Conservation (phyloP, 805 yeast species). For the Lipomyces mesembrius region DNA sequence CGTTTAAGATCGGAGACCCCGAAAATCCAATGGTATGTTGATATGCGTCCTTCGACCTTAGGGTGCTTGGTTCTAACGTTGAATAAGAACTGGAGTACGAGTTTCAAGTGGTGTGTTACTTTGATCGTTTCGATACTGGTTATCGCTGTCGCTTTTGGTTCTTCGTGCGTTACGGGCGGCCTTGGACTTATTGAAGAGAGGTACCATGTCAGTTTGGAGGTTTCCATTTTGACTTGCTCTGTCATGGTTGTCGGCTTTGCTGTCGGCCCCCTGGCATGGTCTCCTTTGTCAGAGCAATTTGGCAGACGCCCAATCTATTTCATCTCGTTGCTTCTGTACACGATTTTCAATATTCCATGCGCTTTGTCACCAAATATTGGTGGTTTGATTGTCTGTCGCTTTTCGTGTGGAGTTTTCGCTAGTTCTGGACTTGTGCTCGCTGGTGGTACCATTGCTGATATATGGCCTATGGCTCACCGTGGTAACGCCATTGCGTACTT, state of each 20-base stretch:
- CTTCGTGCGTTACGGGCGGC: slow-evolving; percentile 89
- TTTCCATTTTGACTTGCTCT: slow-evolving; percentile 77
- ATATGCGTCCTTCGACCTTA: too few species aligned
- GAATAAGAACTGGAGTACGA: slow-evolving; percentile 30
- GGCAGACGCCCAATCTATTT: slow-evolving; percentile 87
- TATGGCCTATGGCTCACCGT: slow-evolving; percentile 79
- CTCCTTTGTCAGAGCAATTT: slow-evolving; percentile 82
- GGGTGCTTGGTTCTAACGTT: neutral
- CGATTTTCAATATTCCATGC: slow-evolving; percentile 82
- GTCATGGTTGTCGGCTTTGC: slow-evolving; percentile 89
- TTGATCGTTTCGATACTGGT: slow-evolving; percentile 70
- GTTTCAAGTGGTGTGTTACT: slow-evolving; percentile 55
- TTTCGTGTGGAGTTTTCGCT: slow-evolving; percentile 84
- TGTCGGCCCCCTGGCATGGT: slow-evolving; percentile 86
- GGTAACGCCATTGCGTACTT: slow-evolving; percentile 90
- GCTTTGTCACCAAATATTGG: slow-evolving; percentile 84
- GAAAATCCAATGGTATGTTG: slow-evolving; percentile 66
- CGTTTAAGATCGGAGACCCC: slow-evolving; percentile 78
- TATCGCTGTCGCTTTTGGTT: slow-evolving; percentile 89
- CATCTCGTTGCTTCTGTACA: slow-evolving; percentile 72
- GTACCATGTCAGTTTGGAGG: slow-evolving; percentile 74
- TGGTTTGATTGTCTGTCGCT: slow-evolving; percentile 78
- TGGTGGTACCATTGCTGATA: slow-evolving; percentile 90
- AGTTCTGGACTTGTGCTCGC: slow-evolving; percentile 83
- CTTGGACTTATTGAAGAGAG: slow-evolving; percentile 66